These are phyloP conservation scores for Ophiostoma triangulosporum DNA, from an alignment of 2,329 filamentous ascomycete species.

Conservation along the genomic window DNA sequence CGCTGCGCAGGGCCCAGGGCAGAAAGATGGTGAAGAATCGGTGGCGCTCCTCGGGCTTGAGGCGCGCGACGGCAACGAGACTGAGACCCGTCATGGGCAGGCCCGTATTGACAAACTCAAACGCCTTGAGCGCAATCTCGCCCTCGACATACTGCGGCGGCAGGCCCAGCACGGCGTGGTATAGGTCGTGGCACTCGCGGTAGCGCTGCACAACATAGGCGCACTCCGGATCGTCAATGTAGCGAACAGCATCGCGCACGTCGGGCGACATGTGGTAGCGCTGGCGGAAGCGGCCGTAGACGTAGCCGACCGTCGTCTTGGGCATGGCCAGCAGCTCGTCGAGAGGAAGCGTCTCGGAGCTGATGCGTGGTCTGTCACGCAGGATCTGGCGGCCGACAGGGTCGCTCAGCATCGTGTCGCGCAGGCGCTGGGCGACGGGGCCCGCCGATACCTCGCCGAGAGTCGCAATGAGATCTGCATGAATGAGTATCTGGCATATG, in stretches of 20 bases:
- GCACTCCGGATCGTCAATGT: constrained; percentile 89
- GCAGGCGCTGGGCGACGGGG: constrained; percentile 85
- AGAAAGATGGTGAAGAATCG: constrained; percentile 64
- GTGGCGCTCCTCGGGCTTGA: constrained; percentile 67
- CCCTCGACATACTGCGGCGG: constrained; percentile 90
- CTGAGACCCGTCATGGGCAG: constrained; percentile 90
- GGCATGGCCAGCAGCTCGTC: constrained; percentile 59
- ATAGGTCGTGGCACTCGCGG: constrained; percentile 94
- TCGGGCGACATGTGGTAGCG: constrained; percentile 87
- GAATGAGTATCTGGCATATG: no score
- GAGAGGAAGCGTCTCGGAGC: constrained; percentile 55
- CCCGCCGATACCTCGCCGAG: constrained; percentile 91
- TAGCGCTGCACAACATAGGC: constrained; percentile 99
- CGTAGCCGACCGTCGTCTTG: constrained; percentile 59
- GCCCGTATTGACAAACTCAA: constrained; percentile 90
- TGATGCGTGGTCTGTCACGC: constrained; percentile 77
- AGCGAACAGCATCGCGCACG: constrained; percentile 67
- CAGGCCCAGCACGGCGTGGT: constrained; percentile 83
- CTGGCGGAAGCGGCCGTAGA: constrained; percentile 86
- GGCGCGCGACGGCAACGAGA: constrained; percentile 70
- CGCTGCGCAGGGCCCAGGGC: constrained; percentile 84
- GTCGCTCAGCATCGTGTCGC: constrained; percentile 75
- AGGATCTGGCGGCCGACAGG: constrained; percentile 83
- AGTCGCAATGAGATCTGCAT: constrained; percentile 74
- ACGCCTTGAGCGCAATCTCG: constrained; percentile 92